Conservation (phyloP, 2,329 filamentous ascomycete genomes). For the Ilyonectria sp. region DNA sequence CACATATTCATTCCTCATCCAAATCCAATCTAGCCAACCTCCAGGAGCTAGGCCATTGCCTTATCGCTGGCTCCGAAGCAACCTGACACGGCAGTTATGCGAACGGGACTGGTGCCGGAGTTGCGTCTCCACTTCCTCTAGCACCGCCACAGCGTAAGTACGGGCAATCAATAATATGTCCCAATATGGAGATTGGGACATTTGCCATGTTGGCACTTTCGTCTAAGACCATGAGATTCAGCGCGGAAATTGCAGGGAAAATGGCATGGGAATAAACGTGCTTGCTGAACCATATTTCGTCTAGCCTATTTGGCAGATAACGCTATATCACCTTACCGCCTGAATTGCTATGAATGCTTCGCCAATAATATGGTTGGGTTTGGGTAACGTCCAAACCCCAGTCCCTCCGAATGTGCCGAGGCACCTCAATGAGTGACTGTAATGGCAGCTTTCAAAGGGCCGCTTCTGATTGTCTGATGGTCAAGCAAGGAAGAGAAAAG, state of each 20-base stretch:
- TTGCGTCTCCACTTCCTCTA: not conserved
- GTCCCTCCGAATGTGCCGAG: slow-evolving; percentile 15
- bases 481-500: no score
- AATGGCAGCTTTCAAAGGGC: not conserved
- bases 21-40: no score
- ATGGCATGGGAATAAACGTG: not conserved
- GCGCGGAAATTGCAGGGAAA: not conserved
- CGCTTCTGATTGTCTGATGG: not conserved
- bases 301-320: not conserved
- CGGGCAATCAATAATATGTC: not conserved
- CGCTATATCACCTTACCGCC: not conserved
- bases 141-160: slow-evolving; percentile 12
- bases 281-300: not conserved
- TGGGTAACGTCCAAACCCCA: slow-evolving; percentile 8
- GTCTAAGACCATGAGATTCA: not conserved
- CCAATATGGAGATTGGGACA: slow-evolving; percentile 4
- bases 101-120: no score
- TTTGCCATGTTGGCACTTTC: not conserved
- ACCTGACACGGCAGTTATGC: no score
- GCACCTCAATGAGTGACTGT: not conserved
- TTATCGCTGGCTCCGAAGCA: no score
- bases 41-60: no score
- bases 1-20: no score
- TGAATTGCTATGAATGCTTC: slow-evolving; percentile 13
- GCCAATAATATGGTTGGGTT: slow-evolving; percentile 13